Evolutionary conservation across 208 protist species (phyloP).

Genomic region (Naegleria lovaniensis): DNA sequence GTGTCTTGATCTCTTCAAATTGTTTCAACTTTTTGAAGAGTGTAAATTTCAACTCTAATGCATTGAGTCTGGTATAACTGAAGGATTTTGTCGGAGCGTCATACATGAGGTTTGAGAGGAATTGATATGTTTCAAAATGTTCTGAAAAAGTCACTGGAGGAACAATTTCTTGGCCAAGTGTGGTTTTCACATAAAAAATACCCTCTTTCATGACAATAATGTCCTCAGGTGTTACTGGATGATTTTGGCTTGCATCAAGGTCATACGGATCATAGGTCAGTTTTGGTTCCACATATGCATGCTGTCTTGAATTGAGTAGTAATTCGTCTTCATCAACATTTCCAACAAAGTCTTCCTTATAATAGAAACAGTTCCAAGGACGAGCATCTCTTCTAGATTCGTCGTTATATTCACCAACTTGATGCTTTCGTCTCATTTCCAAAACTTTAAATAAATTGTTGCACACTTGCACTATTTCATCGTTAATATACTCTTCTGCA

Average conservation of each 20-base stretch:
- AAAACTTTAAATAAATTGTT: not conserved
- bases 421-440: not conserved
- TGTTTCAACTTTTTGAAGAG: constrained; percentile 86
- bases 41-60: constrained; percentile 81
- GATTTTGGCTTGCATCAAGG: not conserved
- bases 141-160: constrained; percentile 55
- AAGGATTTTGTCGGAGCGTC: constrained; percentile 72
- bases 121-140: constrained; percentile 62
- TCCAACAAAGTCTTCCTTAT: not conserved
- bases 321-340: not conserved
- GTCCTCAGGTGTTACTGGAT: not conserved
- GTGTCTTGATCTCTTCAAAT: constrained; percentile 65
- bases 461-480: not conserved
- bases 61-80: constrained; percentile 73
- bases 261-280: not conserved
- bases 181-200: not conserved
- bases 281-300: not conserved
- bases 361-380: not conserved
- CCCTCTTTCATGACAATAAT: not conserved
- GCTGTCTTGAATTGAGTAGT: not conserved
- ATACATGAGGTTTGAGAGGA: constrained; percentile 60
- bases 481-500: not conserved
- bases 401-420: not conserved
- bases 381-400: not conserved
- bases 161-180: not conserved